Evolutionary conservation across 2,329 filamentous ascomycete species (phyloP), one percentile per base, ranked within the genome.

Genomic region (Xylariaceae sp.): DNA sequence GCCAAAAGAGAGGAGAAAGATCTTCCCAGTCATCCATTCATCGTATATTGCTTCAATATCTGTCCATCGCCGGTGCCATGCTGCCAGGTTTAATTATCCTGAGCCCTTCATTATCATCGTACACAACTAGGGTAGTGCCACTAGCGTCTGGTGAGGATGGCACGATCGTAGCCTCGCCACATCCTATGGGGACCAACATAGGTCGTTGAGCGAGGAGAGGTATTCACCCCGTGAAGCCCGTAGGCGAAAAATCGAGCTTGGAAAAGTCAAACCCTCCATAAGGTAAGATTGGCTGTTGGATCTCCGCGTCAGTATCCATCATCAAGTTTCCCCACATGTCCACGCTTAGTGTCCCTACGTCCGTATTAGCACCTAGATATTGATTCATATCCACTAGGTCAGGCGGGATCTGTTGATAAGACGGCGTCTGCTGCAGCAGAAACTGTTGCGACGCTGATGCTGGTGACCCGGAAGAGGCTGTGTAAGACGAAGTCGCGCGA

Each of bases 251-350:
- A 19, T 59, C 52, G 7, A 62, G 7, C 17, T 56, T 56, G 3
- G 51, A 59, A 28, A 61, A 58, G 28, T 56, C 59, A 24, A 59
- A 56, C 1, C 36, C 52, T 2, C 48, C 48, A 16, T 59, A 55
- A 12, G 56, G 47, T 16, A 62, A 31, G 2, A 17, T 26, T 11
- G 53, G 52, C 52, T 58, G 51, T 11, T 45, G 41, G 8, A 8
- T 12, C 34, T 46, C 19, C 11, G 28, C 45, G 9, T 56, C 58
- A 2, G 46, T 33, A 36, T 61, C 58, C 46, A 56, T 56, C 36
- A 40, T 31, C 28, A 62, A 16, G 21, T 59, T 59, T 7, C 56
- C 62, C 62, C 59, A 64, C 56, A 64, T 64, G 33, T 62, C 62
- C 12, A 60, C n/a, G 33, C 23, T 51, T 19, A 60, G 33, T 26